Conservation (phyloP, 345 rosid species). For the Noccaea caerulescens region DNA sequence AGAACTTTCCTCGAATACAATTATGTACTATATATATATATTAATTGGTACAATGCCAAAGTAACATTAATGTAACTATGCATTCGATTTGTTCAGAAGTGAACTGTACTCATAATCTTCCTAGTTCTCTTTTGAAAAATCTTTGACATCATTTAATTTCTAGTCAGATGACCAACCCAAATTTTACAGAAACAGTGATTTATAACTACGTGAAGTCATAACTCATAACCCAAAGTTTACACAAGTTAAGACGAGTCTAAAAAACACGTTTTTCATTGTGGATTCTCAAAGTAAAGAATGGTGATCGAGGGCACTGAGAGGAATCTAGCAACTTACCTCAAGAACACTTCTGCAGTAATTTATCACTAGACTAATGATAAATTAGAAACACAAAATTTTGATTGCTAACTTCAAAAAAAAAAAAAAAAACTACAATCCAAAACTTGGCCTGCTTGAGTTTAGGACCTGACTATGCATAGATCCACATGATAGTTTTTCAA, state of each 20-base stretch:
- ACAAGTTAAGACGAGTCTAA: background rate
- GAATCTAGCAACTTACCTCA: too few species aligned
- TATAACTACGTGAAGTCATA: background rate
- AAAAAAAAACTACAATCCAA: too few species aligned
- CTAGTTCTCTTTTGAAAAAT: conserved; percentile 18
- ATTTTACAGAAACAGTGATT: background rate
- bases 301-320: too few species aligned
- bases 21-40: conserved; percentile 5
- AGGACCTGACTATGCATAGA: too few species aligned
- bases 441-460: too few species aligned
- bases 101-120: conserved; percentile 35
- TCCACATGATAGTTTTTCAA: too few species aligned
- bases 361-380: too few species aligned
- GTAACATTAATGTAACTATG: conserved; percentile 36
- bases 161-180: conserved; percentile 22
- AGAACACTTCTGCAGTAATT: too few species aligned
- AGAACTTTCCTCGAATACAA: conserved; percentile 31
- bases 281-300: background rate
- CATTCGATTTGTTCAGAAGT: conserved; percentile 36
- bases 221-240: background rate
- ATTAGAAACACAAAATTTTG: too few species aligned
- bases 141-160: conserved; percentile 30
- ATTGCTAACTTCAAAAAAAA: too few species aligned
- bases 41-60: conserved; percentile 38
- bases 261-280: background rate